Base-by-base conservation (phyloP, 257 asterid species). In the Gentiana macrophylla region DNA sequence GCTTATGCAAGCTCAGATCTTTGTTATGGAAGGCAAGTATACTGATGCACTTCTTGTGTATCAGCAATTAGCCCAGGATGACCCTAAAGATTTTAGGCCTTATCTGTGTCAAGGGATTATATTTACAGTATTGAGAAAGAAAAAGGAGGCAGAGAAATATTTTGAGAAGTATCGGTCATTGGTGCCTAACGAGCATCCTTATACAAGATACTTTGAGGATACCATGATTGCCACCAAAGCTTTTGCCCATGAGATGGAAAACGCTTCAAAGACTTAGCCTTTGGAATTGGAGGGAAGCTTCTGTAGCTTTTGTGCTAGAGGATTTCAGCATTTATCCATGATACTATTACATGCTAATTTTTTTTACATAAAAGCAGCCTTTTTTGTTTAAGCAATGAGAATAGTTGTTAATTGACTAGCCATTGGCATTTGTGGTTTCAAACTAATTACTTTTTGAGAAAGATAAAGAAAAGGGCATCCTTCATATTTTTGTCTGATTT, bases 71-170 rank as follows among this genome's bases (percentile, higher is more conserved):
- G 88, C 81, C 43, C 83, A 75, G 74, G 95, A 91, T 64, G 98
- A 91, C 69, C 98, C 97, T 0, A 80, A 90, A 70, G 98, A 91
- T 70, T 91, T 87, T 35, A 79, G 98, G 78, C 97, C 98, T 1
- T 91, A 87, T 54, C 57, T 91, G 48, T 91, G 97, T 66, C 94
- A 83, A 70, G 98, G 95, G 34, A 87, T 87, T 48, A 83, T 91
- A 52, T 87, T 84, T 47, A 88, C 90, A 3, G 46, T 88, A 79
- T 66, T 87, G 84, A 77, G 76, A 84, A 88, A 83, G 57, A 83
- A 64, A 41, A 57, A 47, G 0, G 95, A 85, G 78, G 98, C 98
- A 2, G 95, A 87, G 62, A 83, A 83, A 77, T 72, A 55, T 70
- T 91, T 91, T 41, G 94, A 83, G 67, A 87, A 80, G 76, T 91